Evolutionary conservation across 73 alveolate species (phyloP), one percentile per base, ranked within the genome.

Genomic region (Urostyla sp.): DNA sequence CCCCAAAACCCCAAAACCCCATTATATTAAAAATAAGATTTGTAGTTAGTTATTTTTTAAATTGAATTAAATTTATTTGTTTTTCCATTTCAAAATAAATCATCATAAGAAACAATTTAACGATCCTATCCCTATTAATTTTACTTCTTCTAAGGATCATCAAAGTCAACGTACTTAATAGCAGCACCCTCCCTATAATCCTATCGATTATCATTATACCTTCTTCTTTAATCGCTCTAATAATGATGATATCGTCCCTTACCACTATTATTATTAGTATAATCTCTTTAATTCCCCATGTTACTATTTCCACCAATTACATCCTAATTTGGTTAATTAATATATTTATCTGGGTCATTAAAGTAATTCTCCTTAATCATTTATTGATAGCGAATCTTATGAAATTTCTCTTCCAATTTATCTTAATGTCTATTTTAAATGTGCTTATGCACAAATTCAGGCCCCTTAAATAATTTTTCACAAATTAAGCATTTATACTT

Each of bases 361-460:
- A 77, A 23, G 74, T 87, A 95, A 79, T 88, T 93, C 51, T 95
- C 98, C 58, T 82, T 76, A 85, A 85, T 80, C 82, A 95, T 53
- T 40, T 52, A 54, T 54, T 93, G 95, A 69, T 84, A 82, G 11
- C 88, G 37, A 30, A 46, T 60, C 27, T 58, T 75, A 44, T 83
- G 76, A 43, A 90, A 87, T 61, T 83, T 90, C 58, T 90, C 87
- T 32, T 73, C 82, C 46, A 92, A 80, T 26, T 78, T 91, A 8
- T 75, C 89, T n/a, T 53, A 58, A 67, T 95, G 99, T 77, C 86
- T 92, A 80, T 88, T 90, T 40, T 54, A 63, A 46, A 95, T 63
- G 74, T 95, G 99, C 87, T 90, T 95, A 52, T 84, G 89, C 13
- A 95, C 93, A 48, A 53, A 95, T 35, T 95, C 91, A 55, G 89